Percentiles rank a stretch among this genome's conserved stretches.
Evolutionary conservation across 345 rosid species (phyloP).

Genomic region (Kandelia obovata): DNA sequence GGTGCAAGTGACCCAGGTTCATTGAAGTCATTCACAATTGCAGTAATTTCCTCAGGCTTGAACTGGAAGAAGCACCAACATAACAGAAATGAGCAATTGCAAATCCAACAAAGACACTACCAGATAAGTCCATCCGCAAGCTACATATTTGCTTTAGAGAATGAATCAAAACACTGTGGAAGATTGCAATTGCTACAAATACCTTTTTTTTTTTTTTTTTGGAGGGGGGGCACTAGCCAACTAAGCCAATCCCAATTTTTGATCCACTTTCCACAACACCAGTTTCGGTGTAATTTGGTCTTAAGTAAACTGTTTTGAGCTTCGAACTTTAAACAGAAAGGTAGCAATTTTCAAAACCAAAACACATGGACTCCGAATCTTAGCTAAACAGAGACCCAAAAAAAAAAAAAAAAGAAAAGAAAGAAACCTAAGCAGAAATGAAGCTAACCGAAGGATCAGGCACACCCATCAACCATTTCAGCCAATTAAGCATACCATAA

Average conservation of each 20-base stretch:
- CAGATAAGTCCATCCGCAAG: no score
- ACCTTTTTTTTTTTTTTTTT: not conserved
- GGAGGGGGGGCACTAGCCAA: no score
- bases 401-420: no score
- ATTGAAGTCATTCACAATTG: constrained; percentile 26
- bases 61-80: constrained; percentile 28
- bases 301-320: no score
- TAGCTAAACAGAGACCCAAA: no score
- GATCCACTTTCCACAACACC: no score
- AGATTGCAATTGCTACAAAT: not conserved
- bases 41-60: constrained; percentile 19
- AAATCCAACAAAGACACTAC: not conserved
- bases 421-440: not conserved
- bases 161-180: not conserved
- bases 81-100: not conserved
- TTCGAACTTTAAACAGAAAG: no score
- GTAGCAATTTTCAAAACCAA: no score
- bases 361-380: no score
- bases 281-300: no score
- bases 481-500: not conserved
- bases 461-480: not conserved
- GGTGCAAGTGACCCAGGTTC: constrained; percentile 34
- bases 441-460: not conserved
- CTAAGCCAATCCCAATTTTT: no score
- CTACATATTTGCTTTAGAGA: no score